Base-by-base conservation (phyloP, 805 yeast species). In the Starmerella scarabaei region DNA sequence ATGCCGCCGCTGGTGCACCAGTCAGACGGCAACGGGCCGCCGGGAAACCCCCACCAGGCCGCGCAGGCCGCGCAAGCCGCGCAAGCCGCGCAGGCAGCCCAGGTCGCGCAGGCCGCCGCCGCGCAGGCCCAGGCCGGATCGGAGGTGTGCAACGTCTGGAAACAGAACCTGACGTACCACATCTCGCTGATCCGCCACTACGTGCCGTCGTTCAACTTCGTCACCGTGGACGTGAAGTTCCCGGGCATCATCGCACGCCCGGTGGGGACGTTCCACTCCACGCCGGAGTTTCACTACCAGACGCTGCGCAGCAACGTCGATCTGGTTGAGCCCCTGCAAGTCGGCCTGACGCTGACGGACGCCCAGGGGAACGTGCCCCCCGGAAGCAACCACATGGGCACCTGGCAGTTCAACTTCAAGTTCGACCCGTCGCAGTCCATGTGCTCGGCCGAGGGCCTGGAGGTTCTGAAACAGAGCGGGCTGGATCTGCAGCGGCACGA, bases 181-280 rank as follows among this genome's bases (percentile, higher is more conserved):
- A 57, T 66, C 60, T 57, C 58, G 15, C 47, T 57, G 16, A 48
- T 66, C 29, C 56, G 66, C 17, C 61, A 58, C 38, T 52, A 62
- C 21, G 53, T 59, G 14, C 54, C 59, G 19, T 55, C 58, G 30
- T 65, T 61, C 52, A 61, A 60, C 35, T 60, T 57, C 38, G 53
- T 65, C 7, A 55, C 68, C 3, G 71, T 85, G 43, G 86, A 85
- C 51, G 85, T 93, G 35, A 97, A 91, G 59, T 85, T 91, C 56
- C 95, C 95, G 0, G 98, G 98, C 0, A 82, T 93, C 18, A 79
- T 88, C 21, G 94, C 94, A 2, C 72, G 98, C 52, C 98, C 98
- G 14, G 81, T 91, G 44, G 98, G 98, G 16, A 75, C 82, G 16
- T 91, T 91, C 62, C 75, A 83, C 52, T 76, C 91, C 2, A 81